Evolutionary conservation across 495 filamentous ascomycete genomes (phyloP).

Genomic region (Cercophora newfieldiana): DNA sequence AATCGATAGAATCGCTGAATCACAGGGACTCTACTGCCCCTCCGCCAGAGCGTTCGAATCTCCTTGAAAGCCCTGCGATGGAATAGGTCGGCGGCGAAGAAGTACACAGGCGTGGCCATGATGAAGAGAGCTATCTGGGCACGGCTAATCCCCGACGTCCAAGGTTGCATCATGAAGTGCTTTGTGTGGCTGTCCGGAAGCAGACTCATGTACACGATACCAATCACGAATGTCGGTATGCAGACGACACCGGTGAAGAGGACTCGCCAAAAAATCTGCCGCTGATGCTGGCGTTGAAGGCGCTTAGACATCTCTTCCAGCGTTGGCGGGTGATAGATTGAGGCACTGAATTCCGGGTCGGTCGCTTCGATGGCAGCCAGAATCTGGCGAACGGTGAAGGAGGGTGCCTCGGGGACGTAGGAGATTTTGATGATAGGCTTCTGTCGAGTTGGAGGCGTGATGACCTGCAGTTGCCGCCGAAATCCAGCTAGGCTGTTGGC

Average conservation of each 20-base stretch:
- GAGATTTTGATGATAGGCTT: slow-evolving; percentile 67
- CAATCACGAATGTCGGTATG: slow-evolving; percentile 86
- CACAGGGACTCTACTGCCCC: slow-evolving; percentile 72
- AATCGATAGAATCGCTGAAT: slow-evolving; percentile 83
- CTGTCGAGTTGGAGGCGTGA: slow-evolving; percentile 45
- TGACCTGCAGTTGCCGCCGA: slow-evolving; percentile 47
- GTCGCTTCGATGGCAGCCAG: slow-evolving; percentile 62
- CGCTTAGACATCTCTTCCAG: slow-evolving; percentile 79
- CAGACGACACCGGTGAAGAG: slow-evolving; percentile 69
- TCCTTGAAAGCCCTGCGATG: slow-evolving; percentile 79
- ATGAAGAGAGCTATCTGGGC: slow-evolving; percentile 83
- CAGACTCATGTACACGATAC: slow-evolving; percentile 88
- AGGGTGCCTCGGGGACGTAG: slow-evolving; percentile 68
- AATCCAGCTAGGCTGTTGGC: slow-evolving; percentile 42
- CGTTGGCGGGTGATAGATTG: slow-evolving; percentile 76
- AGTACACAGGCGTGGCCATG: slow-evolving; percentile 85
- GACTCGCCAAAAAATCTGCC: slow-evolving; percentile 62
- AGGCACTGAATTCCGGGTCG: slow-evolving; percentile 63
- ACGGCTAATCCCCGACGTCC: slow-evolving; percentile 72
- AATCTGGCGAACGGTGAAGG: slow-evolving; percentile 76
- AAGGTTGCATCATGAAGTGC: slow-evolving; percentile 66
- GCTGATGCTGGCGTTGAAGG: slow-evolving; percentile 65
- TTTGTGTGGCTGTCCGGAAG: slow-evolving; percentile 60
- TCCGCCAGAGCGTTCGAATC: slow-evolving; percentile 75
- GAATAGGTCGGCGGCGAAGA: slow-evolving; percentile 85